A percentile compares a stretch with the other conserved stretches of the same genome.
These are phyloP conservation scores for Yamadazyma triangularis DNA, from an alignment of 1,139 yeast genomes.

Conservation along the genomic window DNA sequence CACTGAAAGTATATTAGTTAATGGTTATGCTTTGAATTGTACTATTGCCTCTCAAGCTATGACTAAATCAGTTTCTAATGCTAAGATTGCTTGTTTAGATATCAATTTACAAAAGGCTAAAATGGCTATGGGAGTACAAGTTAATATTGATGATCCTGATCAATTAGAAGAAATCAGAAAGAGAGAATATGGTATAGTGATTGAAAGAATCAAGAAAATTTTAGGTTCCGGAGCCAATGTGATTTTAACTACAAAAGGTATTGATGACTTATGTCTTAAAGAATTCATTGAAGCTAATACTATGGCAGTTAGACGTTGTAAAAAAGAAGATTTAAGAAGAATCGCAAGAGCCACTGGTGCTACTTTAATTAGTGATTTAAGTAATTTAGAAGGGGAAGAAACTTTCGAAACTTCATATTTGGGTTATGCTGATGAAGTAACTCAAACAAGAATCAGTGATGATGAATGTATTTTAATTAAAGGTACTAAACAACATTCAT, in stretches of 20 bases:
- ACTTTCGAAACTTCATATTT: constrained; percentile 83
- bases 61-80: constrained; percentile 68
- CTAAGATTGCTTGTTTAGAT: constrained; percentile 91
- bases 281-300: constrained; percentile 94
- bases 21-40: constrained; percentile 96
- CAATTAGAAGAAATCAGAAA: constrained; percentile 94
- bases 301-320: constrained; percentile 97
- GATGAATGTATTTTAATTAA: constrained; percentile 95
- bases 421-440: constrained; percentile 90
- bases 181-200: constrained; percentile 86
- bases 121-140: constrained; percentile 98
- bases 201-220: constrained; percentile 85
- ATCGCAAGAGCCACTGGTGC: constrained; percentile 99
- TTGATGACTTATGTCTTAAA: constrained; percentile 93
- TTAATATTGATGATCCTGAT: constrained; percentile 95
- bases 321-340: constrained; percentile 93
- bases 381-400: constrained; percentile 97
- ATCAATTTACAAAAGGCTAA: constrained; percentile 92
- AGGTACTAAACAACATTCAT: constrained; percentile 91
- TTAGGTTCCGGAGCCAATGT: constrained; percentile 95
- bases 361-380: constrained; percentile 77
- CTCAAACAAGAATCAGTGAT: constrained; percentile 87
- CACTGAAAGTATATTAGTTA: constrained; percentile 75
- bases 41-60: constrained; percentile 98
- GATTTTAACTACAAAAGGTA: constrained; percentile 94